A percentile compares a stretch with the other conserved stretches of the same genome.
Evolutionary conservation across 2,329 filamentous ascomycete species (phyloP).

Genomic region (Coniella lustricola): DNA sequence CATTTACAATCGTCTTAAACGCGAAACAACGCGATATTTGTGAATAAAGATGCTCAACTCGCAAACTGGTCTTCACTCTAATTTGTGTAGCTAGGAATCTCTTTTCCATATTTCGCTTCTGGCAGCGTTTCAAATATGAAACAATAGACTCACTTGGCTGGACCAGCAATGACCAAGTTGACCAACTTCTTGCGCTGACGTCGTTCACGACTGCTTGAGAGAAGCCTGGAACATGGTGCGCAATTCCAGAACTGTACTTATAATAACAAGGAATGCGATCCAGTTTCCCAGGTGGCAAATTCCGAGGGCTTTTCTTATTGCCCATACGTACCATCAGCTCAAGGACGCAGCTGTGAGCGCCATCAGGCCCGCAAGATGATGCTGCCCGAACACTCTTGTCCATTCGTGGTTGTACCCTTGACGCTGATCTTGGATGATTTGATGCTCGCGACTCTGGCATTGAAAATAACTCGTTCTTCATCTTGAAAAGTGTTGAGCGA

Average conservation of each 20-base stretch:
- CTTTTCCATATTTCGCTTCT: constrained; percentile 9
- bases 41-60: too few species aligned
- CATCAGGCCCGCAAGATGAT: constrained; percentile 18
- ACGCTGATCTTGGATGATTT: constrained; percentile 2
- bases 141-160: constrained; percentile 17
- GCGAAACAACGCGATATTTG: too few species aligned
- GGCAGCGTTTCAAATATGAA: constrained; percentile 16
- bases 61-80: constrained; percentile 12
- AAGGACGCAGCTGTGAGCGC: constrained; percentile 12
- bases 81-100: constrained; percentile 15
- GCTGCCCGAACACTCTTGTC: constrained; percentile 13
- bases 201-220: too few species aligned
- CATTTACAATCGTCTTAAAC: too few species aligned
- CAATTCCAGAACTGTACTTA: constrained; percentile 19
- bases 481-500: too few species aligned
- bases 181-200: not conserved
- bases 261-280: constrained; percentile 3
- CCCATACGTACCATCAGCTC: constrained; percentile 18
- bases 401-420: constrained; percentile 10
- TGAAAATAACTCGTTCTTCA: constrained; percentile 27
- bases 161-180: constrained; percentile 15
- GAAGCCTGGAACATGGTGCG: too few species aligned
- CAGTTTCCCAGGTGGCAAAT: not conserved
- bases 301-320: not conserved
- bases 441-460: constrained; percentile 25